These are phyloP conservation scores for Hortaea sp. DNA, from an alignment of 2,329 filamentous ascomycete genomes.

Conservation along the genomic window DNA sequence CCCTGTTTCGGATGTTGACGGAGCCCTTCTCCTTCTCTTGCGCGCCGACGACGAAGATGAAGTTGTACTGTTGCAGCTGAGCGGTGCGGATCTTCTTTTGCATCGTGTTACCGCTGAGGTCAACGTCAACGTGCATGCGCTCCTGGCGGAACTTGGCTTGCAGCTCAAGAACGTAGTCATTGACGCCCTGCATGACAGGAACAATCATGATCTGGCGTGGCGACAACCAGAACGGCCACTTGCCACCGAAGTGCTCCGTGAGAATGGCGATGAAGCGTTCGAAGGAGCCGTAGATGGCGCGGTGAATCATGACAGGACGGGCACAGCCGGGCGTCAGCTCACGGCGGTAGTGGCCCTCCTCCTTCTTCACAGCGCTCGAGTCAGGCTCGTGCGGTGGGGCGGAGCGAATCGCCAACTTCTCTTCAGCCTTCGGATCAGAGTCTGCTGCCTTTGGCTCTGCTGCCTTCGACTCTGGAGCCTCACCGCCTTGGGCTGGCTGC, in stretches of 20 bases:
- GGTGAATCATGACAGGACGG: conserved; percentile 77
- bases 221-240: conserved; percentile 84
- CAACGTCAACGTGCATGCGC: conserved; percentile 62
- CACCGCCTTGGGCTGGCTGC: conserved; percentile 1
- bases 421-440: conserved; percentile 12
- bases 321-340: conserved; percentile 60
- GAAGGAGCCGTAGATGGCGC: conserved; percentile 66
- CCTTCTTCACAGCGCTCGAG: conserved; percentile 18
- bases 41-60: conserved; percentile 62
- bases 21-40: conserved; percentile 49
- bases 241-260: conserved; percentile 74
- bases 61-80: conserved; percentile 74
- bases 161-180: conserved; percentile 67
- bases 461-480: conserved; percentile 25
- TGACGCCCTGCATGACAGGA: conserved; percentile 61
- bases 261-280: conserved; percentile 63
- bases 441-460: conserved; percentile 38
- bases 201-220: conserved; percentile 74
- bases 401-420: conserved; percentile 20
- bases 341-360: conserved; percentile 27
- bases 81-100: conserved; percentile 83
- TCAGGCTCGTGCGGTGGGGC: conserved; percentile 24
- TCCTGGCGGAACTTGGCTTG: conserved; percentile 53
- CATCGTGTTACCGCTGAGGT: conserved; percentile 67
- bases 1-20: conserved; percentile 56